A percentile compares a stretch with the other conserved stretches of the same genome.
Conservation (phyloP, 2,329 filamentous ascomycete species). For the Pyricularia grisea region DNA sequence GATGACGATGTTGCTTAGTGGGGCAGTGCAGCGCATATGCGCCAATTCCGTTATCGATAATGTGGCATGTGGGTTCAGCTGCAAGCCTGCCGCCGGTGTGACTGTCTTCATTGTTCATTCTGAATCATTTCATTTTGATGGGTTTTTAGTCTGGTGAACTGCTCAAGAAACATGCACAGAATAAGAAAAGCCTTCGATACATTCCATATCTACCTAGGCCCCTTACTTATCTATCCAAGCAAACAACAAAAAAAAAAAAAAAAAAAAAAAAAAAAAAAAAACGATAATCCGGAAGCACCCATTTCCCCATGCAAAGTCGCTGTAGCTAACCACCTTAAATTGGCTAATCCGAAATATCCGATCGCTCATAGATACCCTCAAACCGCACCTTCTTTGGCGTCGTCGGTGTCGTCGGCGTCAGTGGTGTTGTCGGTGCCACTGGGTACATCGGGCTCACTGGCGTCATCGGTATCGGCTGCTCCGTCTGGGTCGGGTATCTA, state of each 20-base stretch:
- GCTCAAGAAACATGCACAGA: background rate
- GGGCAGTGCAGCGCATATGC: background rate
- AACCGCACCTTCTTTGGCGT: background rate
- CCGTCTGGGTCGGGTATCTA: background rate
- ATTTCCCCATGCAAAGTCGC: background rate
- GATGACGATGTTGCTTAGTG: background rate
- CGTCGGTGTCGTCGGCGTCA: background rate
- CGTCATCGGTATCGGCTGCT: background rate
- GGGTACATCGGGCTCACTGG: too few species aligned
- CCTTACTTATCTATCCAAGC: background rate
- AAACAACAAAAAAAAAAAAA: background rate
- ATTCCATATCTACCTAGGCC: background rate
- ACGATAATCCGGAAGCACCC: background rate
- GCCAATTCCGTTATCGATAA: background rate
- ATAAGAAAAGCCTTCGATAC: background rate
- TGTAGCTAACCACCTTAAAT: background rate
- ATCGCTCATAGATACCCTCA: background rate
- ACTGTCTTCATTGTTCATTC: background rate
- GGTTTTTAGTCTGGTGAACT: too few species aligned
- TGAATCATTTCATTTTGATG: background rate
- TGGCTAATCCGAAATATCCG: background rate
- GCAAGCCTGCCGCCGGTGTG: background rate
- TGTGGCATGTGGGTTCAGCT: background rate
- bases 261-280: background rate
- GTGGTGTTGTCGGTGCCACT: too few species aligned